Evolutionary conservation across 1,284 basidiomycete species (phyloP).

Genomic region (Leccinum pachyderme): DNA sequence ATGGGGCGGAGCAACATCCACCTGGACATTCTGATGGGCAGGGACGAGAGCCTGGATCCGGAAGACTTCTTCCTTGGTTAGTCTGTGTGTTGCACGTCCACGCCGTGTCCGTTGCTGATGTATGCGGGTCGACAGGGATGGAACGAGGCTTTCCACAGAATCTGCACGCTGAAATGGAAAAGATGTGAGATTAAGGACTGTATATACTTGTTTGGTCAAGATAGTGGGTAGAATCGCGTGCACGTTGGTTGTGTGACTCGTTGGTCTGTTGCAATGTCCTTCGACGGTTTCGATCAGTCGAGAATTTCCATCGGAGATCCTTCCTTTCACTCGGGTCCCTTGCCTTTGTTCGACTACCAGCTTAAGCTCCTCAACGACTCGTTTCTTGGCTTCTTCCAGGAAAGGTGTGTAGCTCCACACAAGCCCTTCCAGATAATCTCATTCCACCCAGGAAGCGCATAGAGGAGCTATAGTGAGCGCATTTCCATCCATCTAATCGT

Average conservation of each 20-base stretch:
- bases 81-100: slow-evolving; percentile 22
- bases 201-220: slow-evolving; percentile 26
- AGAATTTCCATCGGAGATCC: slow-evolving; percentile 46
- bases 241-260: background rate
- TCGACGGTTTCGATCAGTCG: slow-evolving; percentile 24
- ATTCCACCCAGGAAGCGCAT: slow-evolving; percentile 61
- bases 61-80: slow-evolving; percentile 72
- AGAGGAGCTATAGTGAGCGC: slow-evolving; percentile 77
- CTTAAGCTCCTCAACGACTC: slow-evolving; percentile 69
- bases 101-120: slow-evolving; percentile 3
- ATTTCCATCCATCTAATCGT: background rate
- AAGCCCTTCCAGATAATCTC: slow-evolving; percentile 4
- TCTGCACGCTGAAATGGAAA: slow-evolving; percentile 74
- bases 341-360: slow-evolving; percentile 70
- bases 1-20: slow-evolving; percentile 74
- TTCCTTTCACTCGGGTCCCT: slow-evolving; percentile 49
- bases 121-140: slow-evolving; percentile 40
- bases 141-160: slow-evolving; percentile 53
- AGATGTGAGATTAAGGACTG: slow-evolving; percentile 40
- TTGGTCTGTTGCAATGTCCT: slow-evolving; percentile 22
- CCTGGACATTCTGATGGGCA: slow-evolving; percentile 88
- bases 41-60: slow-evolving; percentile 78
- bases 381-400: slow-evolving; percentile 81
- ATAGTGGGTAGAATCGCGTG: background rate
- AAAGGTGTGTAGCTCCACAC: slow-evolving; percentile 57